Conservation (phyloP, 164 flowering plant genomes). For the Cinnamomum chago region DNA sequence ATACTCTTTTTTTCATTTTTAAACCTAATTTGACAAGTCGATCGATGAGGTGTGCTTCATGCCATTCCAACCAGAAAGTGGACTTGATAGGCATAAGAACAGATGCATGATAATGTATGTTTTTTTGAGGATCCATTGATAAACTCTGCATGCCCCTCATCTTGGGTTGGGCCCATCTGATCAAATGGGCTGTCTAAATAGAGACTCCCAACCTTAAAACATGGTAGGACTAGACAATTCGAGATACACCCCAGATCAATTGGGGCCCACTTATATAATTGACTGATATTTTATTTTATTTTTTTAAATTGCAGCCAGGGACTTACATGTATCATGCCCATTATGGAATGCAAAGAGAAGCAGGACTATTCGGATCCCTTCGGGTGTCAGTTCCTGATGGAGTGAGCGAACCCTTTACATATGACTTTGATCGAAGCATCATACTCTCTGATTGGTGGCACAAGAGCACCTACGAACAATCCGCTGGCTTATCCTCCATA, state of each 20-base stretch:
- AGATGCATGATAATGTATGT: too few relatives aligned
- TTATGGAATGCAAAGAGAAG: constrained; percentile 87
- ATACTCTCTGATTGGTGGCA: constrained; percentile 76
- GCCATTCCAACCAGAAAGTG: too few relatives aligned
- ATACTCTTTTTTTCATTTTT: too few relatives aligned
- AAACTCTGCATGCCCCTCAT: background rate
- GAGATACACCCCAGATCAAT: background rate
- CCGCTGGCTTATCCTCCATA: constrained; percentile 55
- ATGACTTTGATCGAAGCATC: constrained; percentile 61
- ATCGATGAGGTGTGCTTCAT: too few relatives aligned
- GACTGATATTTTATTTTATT: too few relatives aligned
- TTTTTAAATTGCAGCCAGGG: constrained; percentile 52
- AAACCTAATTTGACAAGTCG: too few relatives aligned
- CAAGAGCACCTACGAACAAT: constrained; percentile 59
- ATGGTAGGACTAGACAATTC: background rate
- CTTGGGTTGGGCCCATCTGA: background rate
- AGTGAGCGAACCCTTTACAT: constrained; percentile 57
- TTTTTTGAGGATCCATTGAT: background rate
- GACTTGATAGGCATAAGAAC: too few relatives aligned
- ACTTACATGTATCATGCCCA: constrained; percentile 87
- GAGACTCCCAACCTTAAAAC: background rate
- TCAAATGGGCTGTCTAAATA: too few relatives aligned
- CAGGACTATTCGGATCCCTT: constrained; percentile 72
- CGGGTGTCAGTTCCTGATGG: constrained; percentile 54
- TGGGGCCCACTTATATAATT: background rate